These are phyloP conservation scores for Enterocytospora artemiae DNA, from an alignment of 371 early-diverging fungal genomes.

Conservation along the genomic window DNA sequence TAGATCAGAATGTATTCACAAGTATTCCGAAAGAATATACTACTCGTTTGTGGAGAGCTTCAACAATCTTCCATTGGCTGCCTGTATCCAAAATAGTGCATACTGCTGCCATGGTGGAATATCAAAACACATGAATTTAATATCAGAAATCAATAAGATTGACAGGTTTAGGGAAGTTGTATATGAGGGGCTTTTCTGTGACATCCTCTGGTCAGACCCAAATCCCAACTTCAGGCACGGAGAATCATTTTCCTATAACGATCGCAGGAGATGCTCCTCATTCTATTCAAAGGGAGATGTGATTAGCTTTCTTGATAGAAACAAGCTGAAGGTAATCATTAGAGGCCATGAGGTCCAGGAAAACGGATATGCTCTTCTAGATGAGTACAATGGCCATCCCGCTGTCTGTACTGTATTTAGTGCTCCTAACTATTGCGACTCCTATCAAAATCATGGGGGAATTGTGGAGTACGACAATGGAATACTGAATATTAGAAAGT, in stretches of 20 bases:
- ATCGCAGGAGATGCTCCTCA: conserved; percentile 81
- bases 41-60: conserved; percentile 76
- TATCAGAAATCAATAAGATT: conserved; percentile 77
- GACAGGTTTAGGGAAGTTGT: conserved; percentile 85
- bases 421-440: conserved; percentile 76
- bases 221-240: conserved; percentile 61
- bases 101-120: conserved; percentile 91
- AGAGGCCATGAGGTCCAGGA: conserved; percentile 94
- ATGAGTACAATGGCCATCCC: conserved; percentile 65
- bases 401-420: conserved; percentile 82
- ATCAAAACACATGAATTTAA: conserved; percentile 69
- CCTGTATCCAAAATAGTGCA: conserved; percentile 77
- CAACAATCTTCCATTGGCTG: conserved; percentile 80
- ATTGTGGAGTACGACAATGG: conserved; percentile 84
- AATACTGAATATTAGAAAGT: conserved; percentile 83
- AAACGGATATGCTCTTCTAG: conserved; percentile 79
- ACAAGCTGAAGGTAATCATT: conserved; percentile 76
- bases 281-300: conserved; percentile 71
- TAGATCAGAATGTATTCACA: conserved; percentile 71
- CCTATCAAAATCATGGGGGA: conserved; percentile 62
- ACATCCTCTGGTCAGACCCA: conserved; percentile 92
- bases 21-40: conserved; percentile 79
- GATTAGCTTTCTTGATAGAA: conserved; percentile 76
- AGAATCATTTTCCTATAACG: conserved; percentile 62
- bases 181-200: conserved; percentile 81